Conservation (phyloP, 208 protist genomes). For the Leishmania guyanensis region DNA sequence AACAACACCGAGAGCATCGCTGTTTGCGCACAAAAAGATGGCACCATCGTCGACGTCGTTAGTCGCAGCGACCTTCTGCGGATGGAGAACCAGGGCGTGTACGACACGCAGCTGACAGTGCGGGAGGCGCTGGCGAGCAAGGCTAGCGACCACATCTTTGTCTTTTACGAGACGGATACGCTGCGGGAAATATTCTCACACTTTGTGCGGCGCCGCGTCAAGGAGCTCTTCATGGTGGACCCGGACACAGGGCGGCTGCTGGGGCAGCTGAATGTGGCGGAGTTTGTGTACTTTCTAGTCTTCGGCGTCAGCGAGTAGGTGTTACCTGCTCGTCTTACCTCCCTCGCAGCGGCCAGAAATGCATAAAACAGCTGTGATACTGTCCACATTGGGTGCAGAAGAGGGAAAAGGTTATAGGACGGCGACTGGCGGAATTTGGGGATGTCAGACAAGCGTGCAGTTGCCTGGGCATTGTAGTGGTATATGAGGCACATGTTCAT, state of each 20-base stretch:
- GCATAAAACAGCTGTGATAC: not conserved
- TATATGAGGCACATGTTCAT: not conserved
- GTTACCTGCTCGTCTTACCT: not conserved
- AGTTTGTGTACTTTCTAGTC: slow-evolving; percentile 79
- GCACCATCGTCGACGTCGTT: slow-evolving; percentile 79
- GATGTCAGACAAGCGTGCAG: not conserved
- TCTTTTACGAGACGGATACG: slow-evolving; percentile 77
- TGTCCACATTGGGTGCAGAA: not conserved
- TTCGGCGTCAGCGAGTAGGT: slow-evolving; percentile 40
- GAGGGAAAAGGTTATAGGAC: not conserved
- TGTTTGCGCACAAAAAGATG: slow-evolving; percentile 47
- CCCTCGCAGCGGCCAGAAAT: not conserved
- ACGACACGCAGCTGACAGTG: slow-evolving; percentile 82
- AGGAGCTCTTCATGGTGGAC: slow-evolving; percentile 88
- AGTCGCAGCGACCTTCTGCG: slow-evolving; percentile 81
- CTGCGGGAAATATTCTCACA: slow-evolving; percentile 83
- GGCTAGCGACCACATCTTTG: slow-evolving; percentile 55
- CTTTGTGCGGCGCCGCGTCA: slow-evolving; percentile 83
- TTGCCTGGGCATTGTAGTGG: not conserved
- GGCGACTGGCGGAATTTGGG: not conserved
- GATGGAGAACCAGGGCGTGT: slow-evolving; percentile 90
- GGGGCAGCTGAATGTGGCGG: slow-evolving; percentile 77
- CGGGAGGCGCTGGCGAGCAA: slow-evolving; percentile 71
- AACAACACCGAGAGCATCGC: slow-evolving; percentile 77
- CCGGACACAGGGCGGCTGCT: slow-evolving; percentile 63